Conservation (phyloP, 2,329 filamentous ascomycete species). For the Aspergillus udagawae region DNA sequence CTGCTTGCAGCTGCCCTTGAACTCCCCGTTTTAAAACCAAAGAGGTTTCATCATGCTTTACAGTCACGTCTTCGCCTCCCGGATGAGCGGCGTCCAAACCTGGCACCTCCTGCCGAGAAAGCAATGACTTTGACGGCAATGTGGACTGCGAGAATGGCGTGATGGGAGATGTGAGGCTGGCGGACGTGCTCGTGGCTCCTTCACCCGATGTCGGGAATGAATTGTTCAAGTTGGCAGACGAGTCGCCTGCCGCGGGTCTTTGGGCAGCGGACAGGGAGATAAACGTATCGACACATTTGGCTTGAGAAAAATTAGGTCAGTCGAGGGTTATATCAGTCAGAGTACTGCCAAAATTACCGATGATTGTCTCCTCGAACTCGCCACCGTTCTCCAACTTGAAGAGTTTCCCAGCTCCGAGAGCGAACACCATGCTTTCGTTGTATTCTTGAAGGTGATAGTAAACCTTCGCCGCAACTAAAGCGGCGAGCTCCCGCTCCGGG, state of each 20-base stretch:
- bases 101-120: slow-evolving; percentile 72
- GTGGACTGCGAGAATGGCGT: slow-evolving; percentile 94
- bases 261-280: slow-evolving; percentile 70
- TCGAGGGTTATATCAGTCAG: neutral
- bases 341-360: slow-evolving; percentile 52
- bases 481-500: slow-evolving; percentile 87
- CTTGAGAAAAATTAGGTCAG: slow-evolving; percentile 29
- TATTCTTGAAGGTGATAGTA: slow-evolving; percentile 99
- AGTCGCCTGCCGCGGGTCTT: slow-evolving; percentile 48
- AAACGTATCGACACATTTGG: slow-evolving; percentile 97
- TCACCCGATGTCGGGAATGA: slow-evolving; percentile 67
- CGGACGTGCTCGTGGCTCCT: slow-evolving; percentile 63
- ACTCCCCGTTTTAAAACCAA: slow-evolving; percentile 70
- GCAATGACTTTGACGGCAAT: slow-evolving; percentile 85
- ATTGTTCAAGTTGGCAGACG: slow-evolving; percentile 68
- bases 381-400: slow-evolving; percentile 88
- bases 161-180: slow-evolving; percentile 74
- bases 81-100: slow-evolving; percentile 54
- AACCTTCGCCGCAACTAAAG: slow-evolving; percentile 92
- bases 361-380: slow-evolving; percentile 98
- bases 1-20: slow-evolving; percentile 72
- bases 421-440: slow-evolving; percentile 98
- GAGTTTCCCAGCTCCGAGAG: slow-evolving; percentile 86
- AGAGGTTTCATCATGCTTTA: slow-evolving; percentile 52
- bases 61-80: slow-evolving; percentile 53